phyloP scores from a whole-genome alignment of 78 protist species.

The Mantamonas sphyraenae region DNA sequence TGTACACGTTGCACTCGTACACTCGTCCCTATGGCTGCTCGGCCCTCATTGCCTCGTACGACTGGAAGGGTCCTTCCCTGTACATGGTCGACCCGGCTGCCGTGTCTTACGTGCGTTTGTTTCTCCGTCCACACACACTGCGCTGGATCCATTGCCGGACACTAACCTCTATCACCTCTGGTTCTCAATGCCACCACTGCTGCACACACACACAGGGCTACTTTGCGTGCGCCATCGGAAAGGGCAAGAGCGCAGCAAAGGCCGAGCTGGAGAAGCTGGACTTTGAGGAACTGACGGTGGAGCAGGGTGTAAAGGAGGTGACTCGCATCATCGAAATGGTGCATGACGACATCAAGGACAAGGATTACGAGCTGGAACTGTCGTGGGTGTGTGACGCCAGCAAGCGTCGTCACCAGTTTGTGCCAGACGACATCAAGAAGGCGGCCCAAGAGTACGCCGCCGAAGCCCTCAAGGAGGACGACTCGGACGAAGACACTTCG shows the following conservation, averaged over 20 bases:
- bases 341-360: conserved; percentile 92
- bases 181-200: not conserved
- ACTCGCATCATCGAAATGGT: conserved; percentile 72
- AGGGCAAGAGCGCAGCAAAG: conserved; percentile 83
- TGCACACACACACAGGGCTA: conserved; percentile 33
- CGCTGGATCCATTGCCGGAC: not conserved
- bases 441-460: not conserved
- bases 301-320: conserved; percentile 77
- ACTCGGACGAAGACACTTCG: conserved; percentile 12
- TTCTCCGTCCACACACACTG: not conserved
- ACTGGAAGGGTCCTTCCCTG: conserved; percentile 76
- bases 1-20: conserved; percentile 70
- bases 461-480: conserved; percentile 14
- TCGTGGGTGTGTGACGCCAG: conserved; percentile 89
- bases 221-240: conserved; percentile 78
- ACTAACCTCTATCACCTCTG: not conserved
- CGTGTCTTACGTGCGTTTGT: conserved; percentile 16
- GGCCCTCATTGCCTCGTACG: conserved; percentile 61
- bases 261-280: conserved; percentile 91
- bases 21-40: conserved; percentile 95
- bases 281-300: conserved; percentile 47
- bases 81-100: conserved; percentile 93
- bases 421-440: conserved; percentile 19
- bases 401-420: conserved; percentile 21
- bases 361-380: conserved; percentile 87